These are phyloP conservation scores for Ulota crispa DNA, from an alignment of 225 moss, liverwort and hornwort species.

Conservation along the genomic window DNA sequence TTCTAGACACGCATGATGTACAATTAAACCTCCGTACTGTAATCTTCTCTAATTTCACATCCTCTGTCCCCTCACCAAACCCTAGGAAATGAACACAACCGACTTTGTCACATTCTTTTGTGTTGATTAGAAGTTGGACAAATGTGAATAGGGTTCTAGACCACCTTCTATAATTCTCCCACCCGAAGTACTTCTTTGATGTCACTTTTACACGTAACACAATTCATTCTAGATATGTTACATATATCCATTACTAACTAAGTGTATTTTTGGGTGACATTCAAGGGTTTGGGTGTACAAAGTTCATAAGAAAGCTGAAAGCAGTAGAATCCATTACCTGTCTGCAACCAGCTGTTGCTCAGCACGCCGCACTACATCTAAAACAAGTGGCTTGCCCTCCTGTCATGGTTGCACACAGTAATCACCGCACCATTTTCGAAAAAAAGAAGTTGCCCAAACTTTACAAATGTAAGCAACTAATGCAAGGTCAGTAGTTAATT, in stretches of 20 bases:
- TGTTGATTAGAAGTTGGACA: not conserved
- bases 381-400: constrained; percentile 93
- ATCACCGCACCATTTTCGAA: not conserved
- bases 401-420: constrained; percentile 23
- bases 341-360: constrained; percentile 75
- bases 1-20: not conserved
- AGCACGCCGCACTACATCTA: constrained; percentile 79
- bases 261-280: not conserved
- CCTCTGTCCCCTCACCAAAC: not conserved
- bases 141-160: not conserved
- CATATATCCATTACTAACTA: not conserved
- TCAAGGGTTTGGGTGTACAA: not conserved
- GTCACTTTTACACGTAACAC: not conserved
- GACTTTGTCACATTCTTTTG: not conserved
- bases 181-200: not conserved
- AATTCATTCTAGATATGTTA: not conserved
- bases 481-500: not conserved
- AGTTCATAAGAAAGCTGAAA: constrained; percentile 1
- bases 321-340: constrained; percentile 32
- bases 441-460: not conserved
- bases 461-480: not conserved
- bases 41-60: not conserved
- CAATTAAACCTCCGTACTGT: not conserved
- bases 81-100: not conserved
- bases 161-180: not conserved